Evolutionary conservation across 2,329 filamentous ascomycete genomes (phyloP).

Genomic region (Botryotinia narcissicola): DNA sequence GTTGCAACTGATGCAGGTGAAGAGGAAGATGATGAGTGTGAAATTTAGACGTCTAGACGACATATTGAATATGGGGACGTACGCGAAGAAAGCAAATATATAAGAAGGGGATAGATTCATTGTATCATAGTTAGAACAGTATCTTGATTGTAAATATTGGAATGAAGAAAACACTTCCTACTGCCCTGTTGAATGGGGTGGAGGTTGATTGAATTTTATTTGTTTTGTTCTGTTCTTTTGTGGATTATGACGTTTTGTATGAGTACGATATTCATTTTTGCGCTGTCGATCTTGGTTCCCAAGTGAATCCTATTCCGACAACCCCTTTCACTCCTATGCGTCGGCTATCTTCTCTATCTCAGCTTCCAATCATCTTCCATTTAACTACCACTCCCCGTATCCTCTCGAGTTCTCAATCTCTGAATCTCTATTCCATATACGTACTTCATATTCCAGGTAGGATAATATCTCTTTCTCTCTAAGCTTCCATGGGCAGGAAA

Average conservation of each 20-base stretch:
- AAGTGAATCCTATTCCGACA: too few species aligned
- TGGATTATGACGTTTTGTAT: not conserved
- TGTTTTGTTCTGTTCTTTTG: not conserved
- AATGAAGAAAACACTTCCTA: not conserved
- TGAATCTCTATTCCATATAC: not conserved
- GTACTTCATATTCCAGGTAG: not conserved
- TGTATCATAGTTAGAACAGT: not conserved
- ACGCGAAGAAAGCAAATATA: not conserved
- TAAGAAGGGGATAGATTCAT: not conserved
- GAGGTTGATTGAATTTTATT: slow-evolving; percentile 1
- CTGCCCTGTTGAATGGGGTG: not conserved
- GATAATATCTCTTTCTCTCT: not conserved
- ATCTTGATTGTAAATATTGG: slow-evolving; percentile 9
- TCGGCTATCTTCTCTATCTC: not conserved
- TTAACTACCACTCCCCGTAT: not conserved
- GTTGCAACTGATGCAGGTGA: not conserved
- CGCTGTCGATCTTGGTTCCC: not conserved
- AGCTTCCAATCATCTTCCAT: not conserved
- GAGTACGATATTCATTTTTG: not conserved
- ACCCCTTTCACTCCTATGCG: not conserved
- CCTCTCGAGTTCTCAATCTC: not conserved
- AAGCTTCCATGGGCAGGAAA: not conserved
- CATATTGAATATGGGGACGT: too few species aligned
- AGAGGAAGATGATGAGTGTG: not conserved
- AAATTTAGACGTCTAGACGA: not conserved